Base-by-base conservation (phyloP, 768 basidiomycete species). In the Leucosporidium scottii region DNA sequence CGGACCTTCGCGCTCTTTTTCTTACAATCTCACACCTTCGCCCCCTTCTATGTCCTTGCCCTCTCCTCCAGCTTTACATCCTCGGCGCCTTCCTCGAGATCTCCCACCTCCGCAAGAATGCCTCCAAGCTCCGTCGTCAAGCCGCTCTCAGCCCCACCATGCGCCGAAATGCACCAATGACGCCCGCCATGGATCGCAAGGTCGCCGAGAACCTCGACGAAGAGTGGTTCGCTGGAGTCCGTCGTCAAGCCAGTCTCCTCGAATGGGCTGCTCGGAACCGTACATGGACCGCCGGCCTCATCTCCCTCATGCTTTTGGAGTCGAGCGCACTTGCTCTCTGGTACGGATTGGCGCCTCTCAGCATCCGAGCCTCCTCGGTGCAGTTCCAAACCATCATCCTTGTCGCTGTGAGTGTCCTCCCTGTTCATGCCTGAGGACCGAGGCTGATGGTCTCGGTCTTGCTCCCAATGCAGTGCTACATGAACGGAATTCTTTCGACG, bases 401-500 rank as follows among this genome's bases (percentile, higher is more conserved):
- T 49, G 23, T 58, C 49, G 23, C 25, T 0, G 4, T 25, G 18
- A 25, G 31, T 21, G 20, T n/a, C 54, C 12, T 36, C 34, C 12
- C 5, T 12, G 6, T 36, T 36, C 34, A 6, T 36, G 6, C 34
- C n/a, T n/a, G n/a, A n/a, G n/a, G n/a, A n/a, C n/a, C n/a, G n/a
- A n/a, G n/a, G n/a, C n/a, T n/a, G n/a, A n/a, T n/a, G 34, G 4
- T 34, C 34, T 34, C 34, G 34, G 34, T 36, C 21, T 8, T 36
- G 5, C 18, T 54, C 15, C 9, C 44, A 34, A 34, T 34, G 15
- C 9, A 17, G 17, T 57, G 68, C 49, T 69, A 64, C 55, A 50
- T 69, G 28, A 69, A 70, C 53, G 65, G 64, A 25, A 34, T 70
- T 27, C 51, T 70, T n/a, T 34, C 61, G 23, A 65, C 69, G 2